Evolutionary conservation across 2,329 filamentous ascomycete genomes (phyloP), one percentile per base, ranked within the genome.

Genomic region (Aspergillus glaucus): DNA sequence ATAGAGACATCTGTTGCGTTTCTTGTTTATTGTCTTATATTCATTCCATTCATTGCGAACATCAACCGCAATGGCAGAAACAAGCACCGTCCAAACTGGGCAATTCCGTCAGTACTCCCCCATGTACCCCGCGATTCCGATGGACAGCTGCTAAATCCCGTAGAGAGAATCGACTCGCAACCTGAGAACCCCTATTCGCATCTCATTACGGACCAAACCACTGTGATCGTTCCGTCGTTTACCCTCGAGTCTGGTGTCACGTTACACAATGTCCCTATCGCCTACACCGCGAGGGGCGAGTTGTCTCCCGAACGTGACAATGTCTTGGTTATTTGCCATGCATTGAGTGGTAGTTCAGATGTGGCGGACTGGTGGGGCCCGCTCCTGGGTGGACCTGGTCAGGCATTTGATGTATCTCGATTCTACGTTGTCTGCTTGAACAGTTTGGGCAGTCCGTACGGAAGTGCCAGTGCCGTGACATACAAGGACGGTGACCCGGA

Each of bases 211-310:
- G 86, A 95, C 62, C 93, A 97, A 72, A 79, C 86, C 47, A 86
- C 95, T 62, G 89, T 87, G 49, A 81, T 93, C 52, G 81, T 98
- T 48, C 92, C 93, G 2, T 84, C 85, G 22, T 95, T 96, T 68
- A 90, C 86, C 7, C 86, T 98, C 56, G 93, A 98, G 70, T 97
- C 91, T 2, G 93, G 93, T 44, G 88, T 87, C 21, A 86, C 81
- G 0, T 78, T 98, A 17, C 74, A 79, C 58, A 93, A 97, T 80
- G 79, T 84, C 14, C 80, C 79, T 2, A 73, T 85, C 45, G 81
- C 82, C 50, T 85, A 84, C 70, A 85, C 81, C 51, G 81, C 78
- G 3, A 79, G 79, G 49, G 82, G 82, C 50, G 71, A 71, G 22
- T 72, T 85, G 22, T 78, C 80, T 4, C 73, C 78, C 2, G 68